Percentiles rank a stretch among this genome's conserved stretches.
phyloP scores from a whole-genome alignment of 176 grass and related monocot genomes.

The Oryza rufipogon region DNA sequence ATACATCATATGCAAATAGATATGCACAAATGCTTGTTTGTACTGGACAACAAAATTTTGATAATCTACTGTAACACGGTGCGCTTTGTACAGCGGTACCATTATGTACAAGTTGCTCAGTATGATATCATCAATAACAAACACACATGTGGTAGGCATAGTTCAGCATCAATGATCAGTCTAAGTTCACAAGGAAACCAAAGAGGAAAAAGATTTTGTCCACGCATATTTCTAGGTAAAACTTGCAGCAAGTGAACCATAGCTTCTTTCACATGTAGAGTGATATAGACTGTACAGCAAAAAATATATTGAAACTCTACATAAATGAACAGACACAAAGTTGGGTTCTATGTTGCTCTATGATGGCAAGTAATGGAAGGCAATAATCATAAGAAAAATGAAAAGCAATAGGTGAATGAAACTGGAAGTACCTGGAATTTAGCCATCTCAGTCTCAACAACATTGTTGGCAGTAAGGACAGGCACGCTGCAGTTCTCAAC shows the following conservation, averaged over 20 bases:
- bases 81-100: too few species aligned
- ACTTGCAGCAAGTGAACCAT: not conserved
- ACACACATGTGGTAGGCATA: not conserved
- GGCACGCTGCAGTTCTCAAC: slow-evolving; percentile 93
- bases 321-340: not conserved
- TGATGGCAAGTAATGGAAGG: not conserved
- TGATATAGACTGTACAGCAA: not conserved
- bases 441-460: slow-evolving; percentile 85
- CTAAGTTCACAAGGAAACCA: not conserved
- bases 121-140: not conserved
- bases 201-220: not conserved
- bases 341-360: not conserved
- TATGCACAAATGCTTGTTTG: too few species aligned
- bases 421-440: slow-evolving; percentile 80
- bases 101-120: not conserved
- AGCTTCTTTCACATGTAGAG: not conserved
- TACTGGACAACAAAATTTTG: too few species aligned
- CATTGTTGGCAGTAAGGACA: slow-evolving; percentile 74
- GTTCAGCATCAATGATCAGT: slow-evolving; percentile 5
- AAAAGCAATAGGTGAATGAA: not conserved
- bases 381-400: not conserved
- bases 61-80: too few species aligned
- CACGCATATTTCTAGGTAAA: not conserved
- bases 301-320: not conserved
- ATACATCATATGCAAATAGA: too few species aligned